A percentile compares a stretch with the other conserved stretches of the same genome.
Evolutionary conservation across 2,329 filamentous ascomycete species (phyloP).

Genomic region (Biscogniauxia sp.): DNA sequence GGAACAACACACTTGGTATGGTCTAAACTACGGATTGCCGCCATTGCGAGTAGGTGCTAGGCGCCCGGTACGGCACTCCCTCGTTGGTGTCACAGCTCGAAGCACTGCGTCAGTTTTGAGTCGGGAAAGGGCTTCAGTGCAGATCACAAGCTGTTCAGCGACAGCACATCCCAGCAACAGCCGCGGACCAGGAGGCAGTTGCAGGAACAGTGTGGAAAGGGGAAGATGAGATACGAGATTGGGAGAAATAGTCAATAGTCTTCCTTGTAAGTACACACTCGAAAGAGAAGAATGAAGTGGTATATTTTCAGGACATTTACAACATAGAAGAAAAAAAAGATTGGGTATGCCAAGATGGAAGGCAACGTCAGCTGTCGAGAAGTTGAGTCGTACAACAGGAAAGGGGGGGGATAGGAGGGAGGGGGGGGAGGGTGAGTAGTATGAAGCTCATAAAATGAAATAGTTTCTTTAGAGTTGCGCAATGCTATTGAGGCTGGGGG

Average conservation of each 20-base stretch:
- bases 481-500: constrained; percentile 12
- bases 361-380: constrained; percentile 12
- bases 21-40: constrained; percentile 33
- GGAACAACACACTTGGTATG: constrained; percentile 32
- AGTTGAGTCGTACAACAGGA: neutral
- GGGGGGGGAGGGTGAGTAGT: neutral
- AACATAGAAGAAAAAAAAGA: neutral
- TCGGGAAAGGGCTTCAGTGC: constrained; percentile 9
- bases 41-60: constrained; percentile 23
- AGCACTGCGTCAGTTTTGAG: constrained; percentile 5
- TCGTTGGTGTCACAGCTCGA: constrained; percentile 2
- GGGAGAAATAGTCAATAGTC: no score
- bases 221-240: neutral
- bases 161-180: constrained; percentile 13
- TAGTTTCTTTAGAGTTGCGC: constrained; percentile 6
- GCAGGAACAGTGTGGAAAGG: constrained; percentile 1
- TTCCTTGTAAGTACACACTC: no score
- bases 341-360: constrained; percentile 8
- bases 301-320: neutral
- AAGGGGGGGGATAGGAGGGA: no score
- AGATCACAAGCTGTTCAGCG: constrained; percentile 1
- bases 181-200: constrained; percentile 5
- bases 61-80: neutral
- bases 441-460: constrained; percentile 2
- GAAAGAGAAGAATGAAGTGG: no score